Base-by-base conservation (phyloP, 192 early-diverging fungal species). In the Funneliformis geosporum region DNA sequence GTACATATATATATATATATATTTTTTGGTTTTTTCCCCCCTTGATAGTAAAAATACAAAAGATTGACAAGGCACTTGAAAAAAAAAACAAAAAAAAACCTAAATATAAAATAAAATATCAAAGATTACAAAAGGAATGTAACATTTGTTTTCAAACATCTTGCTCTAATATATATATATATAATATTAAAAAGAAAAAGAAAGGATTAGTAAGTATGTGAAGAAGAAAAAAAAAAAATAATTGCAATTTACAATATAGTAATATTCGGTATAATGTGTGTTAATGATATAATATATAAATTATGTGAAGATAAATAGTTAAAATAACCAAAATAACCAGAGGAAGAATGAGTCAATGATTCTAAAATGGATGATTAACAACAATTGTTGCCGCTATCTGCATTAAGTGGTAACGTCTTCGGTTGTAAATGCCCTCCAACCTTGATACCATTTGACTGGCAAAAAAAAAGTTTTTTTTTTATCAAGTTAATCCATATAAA, bases 391-490 rank as follows among this genome's bases (percentile, higher is more conserved):
- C 60, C 61, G 42, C 7, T 39, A 25, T 38, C 43, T 44, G 61
- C 14, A 50, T 87, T 78, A 33, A 46, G 21, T 33, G 72, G 72
- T 33, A 73, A 55, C 16, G 11, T 16, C 25, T 33, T 23, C 0
- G 75, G 18, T 23, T 76, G 60, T 21, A 65, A 62, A 76, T 46
- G 60, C 9, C 59, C 33, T 39, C 75, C 75, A 40, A 76, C 75
- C 42, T 76, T 76, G 42, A 76, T 76, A 4, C 75, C 75, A 43
- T 76, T 76, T 10, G 75, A 59, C 75, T 76, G 0, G 33, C 33
- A 33, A 33, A 33, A 33, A 76, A 64, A 73, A 80, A 76, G 6
- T 43, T 79, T 33, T 39, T 25, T 43, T 79, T 33, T 39, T 25
- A 16, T 50, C n/a, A 78, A 42, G 28, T 44, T n/a, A 70, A 33